phyloP scores from a whole-genome alignment of 768 basidiomycete species.

The Hysterangium stoloniferum region DNA sequence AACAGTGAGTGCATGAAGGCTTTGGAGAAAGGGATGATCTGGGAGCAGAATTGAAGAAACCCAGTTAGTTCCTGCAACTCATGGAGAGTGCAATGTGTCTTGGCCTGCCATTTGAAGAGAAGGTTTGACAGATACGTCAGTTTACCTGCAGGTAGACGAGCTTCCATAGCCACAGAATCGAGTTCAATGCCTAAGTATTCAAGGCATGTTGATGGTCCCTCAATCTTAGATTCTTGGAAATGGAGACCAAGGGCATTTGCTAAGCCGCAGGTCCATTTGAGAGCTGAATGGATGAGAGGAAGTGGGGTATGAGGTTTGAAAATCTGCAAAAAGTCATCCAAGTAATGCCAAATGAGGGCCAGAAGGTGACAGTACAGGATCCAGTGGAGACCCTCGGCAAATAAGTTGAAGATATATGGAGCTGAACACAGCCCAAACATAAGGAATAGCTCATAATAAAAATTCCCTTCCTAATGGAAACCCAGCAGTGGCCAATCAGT shows the following conservation, averaged over 20 bases:
- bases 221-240: conserved; percentile 25
- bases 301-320: conserved; percentile 3
- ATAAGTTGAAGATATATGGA: conserved; percentile 35
- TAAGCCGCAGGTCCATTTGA: conserved; percentile 26
- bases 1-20: conserved; percentile 24
- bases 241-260: conserved; percentile 23
- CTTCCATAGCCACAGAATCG: conserved; percentile 24
- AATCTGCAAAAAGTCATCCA: conserved; percentile 28
- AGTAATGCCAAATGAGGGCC: background rate
- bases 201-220: conserved; percentile 12
- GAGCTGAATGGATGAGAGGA: conserved; percentile 12
- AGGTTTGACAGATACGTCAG: no score
- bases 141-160: conserved; percentile 24
- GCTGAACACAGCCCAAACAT: conserved; percentile 27
- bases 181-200: conserved; percentile 19
- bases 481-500: conserved; percentile 29
- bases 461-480: conserved; percentile 22
- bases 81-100: conserved; percentile 16
- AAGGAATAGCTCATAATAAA: conserved; percentile 26
- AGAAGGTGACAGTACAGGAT: conserved; percentile 28
- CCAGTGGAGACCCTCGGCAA: conserved; percentile 34
- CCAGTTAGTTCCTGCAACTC: conserved; percentile 28
- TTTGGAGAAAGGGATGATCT: conserved; percentile 26
- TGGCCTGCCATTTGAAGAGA: conserved; percentile 18
- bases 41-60: conserved; percentile 28